Percentiles rank a stretch among this genome's conserved stretches.
phyloP scores from a whole-genome alignment of 768 basidiomycete species.

The Kwoniella sp. region DNA sequence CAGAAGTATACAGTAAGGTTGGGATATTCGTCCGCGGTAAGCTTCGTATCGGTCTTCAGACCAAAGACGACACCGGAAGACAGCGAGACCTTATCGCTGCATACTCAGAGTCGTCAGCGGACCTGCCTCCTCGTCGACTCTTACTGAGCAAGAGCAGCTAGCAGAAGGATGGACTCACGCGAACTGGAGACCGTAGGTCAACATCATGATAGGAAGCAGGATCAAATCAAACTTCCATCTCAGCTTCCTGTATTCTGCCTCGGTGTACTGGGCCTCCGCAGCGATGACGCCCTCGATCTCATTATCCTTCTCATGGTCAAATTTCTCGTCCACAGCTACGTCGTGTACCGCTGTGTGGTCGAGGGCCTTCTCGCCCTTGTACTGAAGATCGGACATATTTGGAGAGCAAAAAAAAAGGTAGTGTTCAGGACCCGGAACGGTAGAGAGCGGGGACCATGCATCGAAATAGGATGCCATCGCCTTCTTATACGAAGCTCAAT shows the following conservation, averaged over 20 bases:
- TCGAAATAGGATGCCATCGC: no score
- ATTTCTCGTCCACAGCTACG: background rate
- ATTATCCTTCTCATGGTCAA: background rate
- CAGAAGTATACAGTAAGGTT: conserved; percentile 24
- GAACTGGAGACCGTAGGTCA: conserved; percentile 29
- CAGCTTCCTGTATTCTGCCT: conserved; percentile 20
- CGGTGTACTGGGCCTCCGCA: conserved; percentile 13
- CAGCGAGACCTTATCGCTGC: conserved; percentile 30
- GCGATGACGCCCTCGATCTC: conserved; percentile 10
- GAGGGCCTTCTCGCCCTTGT: background rate
- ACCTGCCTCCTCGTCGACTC: no score
- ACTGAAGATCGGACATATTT: background rate
- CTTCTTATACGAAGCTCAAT: no score
- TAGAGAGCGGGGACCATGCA: no score
- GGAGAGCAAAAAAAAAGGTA: no score
- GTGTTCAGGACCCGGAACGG: no score
- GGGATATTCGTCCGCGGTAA: conserved; percentile 22
- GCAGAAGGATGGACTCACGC: conserved; percentile 21
- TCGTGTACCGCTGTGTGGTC: background rate
- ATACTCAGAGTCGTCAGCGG: background rate
- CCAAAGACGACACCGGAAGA: conserved; percentile 25
- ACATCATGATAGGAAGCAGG: conserved; percentile 22
- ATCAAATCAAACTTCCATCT: conserved; percentile 25
- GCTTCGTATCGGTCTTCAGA: conserved; percentile 20
- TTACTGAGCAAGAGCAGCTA: no score